Base-by-base conservation (phyloP, 768 basidiomycete genomes). In the Pisolithus sp. region DNA sequence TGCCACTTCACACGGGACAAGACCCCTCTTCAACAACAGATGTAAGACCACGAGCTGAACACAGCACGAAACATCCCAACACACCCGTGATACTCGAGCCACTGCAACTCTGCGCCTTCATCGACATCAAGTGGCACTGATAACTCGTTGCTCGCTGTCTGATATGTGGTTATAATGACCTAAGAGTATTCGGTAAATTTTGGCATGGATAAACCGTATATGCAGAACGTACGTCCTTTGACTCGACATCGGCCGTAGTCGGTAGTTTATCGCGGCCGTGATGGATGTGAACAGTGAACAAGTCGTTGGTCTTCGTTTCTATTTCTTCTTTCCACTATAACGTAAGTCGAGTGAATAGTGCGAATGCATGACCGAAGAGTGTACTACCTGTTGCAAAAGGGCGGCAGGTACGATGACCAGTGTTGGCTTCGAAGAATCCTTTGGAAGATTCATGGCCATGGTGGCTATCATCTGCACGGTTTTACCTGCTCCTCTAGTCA, bases 381-480 rank as follows among this genome's bases (percentile, higher is more conserved):
- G 40, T 47, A 67, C 10, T 53, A 79, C 84, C 71, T 90, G 89
- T 37, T 79, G 73, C 13, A 91, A 72, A 28, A 93, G 73, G 6
- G 87, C 87, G 0, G 86, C 79, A 1, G 86, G 88, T 2, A 88
- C 87, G 18, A 92, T 77, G 49, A 92, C 77, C 2, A 91, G 77
- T 8, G 83, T 90, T 0, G 80, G 80, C 69, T 41, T 20, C 55
- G 72, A 66, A 17, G 79, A 77, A 26, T 78, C 57, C 0, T 62
- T 61, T 0, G 86, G 81, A 59, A 74, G 73, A 58, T 89, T 87
- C 61, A 75, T 75, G 18, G 76, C 79, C 80, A 91, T 89, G 0
- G 81, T 80, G 3, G 88, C 88, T 44, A 91, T 88, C 80, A 85
- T 84, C 62, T 88, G 85, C 2, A 88, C 81, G 7, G 85, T 87